Base-by-base conservation (phyloP, 2,329 filamentous ascomycete species). In the Penicillium sp. region DNA sequence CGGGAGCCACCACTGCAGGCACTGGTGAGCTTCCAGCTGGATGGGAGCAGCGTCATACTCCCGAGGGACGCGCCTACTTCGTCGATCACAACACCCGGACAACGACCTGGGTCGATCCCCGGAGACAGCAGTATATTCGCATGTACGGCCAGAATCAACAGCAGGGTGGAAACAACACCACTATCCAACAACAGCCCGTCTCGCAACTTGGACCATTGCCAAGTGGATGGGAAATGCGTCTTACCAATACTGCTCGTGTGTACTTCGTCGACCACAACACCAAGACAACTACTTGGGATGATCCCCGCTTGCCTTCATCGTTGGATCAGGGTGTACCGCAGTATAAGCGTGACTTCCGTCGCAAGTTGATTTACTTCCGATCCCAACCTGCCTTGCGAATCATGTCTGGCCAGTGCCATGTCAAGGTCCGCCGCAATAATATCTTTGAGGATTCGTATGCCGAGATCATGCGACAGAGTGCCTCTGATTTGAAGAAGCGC, bases 231-330 rank as follows among this genome's bases (percentile, higher is more conserved):
- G 94, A 99, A 80, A 99, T 99, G 94, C 90, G 94, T 55, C 85
- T 99, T 47, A 99, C 94, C 48, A 97, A 99, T 74, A 99, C 94
- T 13, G 94, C 94, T 26, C 84, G 94, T 54, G 94, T 99, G 15
- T 99, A 99, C 76, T 99, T 99, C 73, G 94, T 99, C 42, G 94
- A 99, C 68, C 94, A 99, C 77, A 99, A 99, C 76, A 99, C 94
- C 42, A 99, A 99, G 80, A 99, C 94, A 0, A 99, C 94, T 3
- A 99, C 94, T 1, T 99, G 94, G 94, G 94, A 99, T 69, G 94
- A 99, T 68, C 94, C 94, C 33, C 85, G 94, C 68, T 78, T 99
- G 62, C 94, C 94, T 23, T 97, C 93, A 2, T 97, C 94, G 0
- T 79, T 99, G 56, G 94, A 99, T 66, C 94, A 99, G 76, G 96